Percentiles rank a stretch among this genome's conserved stretches.
Evolutionary conservation across 352 stramenopile genomes (phyloP).

Genomic region (Globisporangium barbulae): DNA sequence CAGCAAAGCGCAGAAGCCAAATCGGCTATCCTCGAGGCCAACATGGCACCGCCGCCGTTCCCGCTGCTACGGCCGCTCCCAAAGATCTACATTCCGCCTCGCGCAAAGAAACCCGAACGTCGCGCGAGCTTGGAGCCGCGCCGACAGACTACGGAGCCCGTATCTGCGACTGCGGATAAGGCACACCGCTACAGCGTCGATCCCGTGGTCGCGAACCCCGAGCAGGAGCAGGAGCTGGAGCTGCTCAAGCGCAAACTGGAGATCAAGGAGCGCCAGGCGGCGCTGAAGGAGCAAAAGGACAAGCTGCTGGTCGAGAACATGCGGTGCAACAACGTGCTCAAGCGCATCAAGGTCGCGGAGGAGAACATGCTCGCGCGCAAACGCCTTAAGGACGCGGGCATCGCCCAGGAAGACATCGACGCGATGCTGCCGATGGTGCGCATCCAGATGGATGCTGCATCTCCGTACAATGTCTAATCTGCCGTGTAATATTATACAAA

Average conservation of each 20-base stretch:
- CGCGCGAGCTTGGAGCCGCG: background rate
- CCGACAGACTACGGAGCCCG: background rate
- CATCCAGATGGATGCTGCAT: background rate
- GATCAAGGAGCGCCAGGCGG: slow-evolving; percentile 2
- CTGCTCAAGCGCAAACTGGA: slow-evolving; percentile 3
- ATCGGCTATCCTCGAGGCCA: background rate
- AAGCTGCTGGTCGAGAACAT: background rate
- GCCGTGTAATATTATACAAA: too few relatives aligned
- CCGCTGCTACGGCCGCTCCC: background rate
- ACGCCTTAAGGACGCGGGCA: slow-evolving; percentile 36
- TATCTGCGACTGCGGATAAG: too few relatives aligned
- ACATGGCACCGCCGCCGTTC: background rate
- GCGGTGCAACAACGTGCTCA: slow-evolving; percentile 2
- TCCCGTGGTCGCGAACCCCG: background rate
- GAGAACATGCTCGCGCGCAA: slow-evolving; percentile 39
- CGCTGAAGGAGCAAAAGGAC: slow-evolving; percentile 1
- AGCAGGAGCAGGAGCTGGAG: background rate
- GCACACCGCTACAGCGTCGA: too few relatives aligned
- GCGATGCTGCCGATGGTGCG: slow-evolving; percentile 13
- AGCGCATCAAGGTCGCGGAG: slow-evolving; percentile 11
- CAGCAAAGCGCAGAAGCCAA: background rate
- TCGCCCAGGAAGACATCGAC: slow-evolving; percentile 19
- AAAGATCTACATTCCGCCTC: background rate
- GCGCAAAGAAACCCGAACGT: background rate
- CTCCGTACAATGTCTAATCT: too few relatives aligned